A percentile compares a stretch with the other conserved stretches of the same genome.
These are phyloP conservation scores for Colletotrichum spaethianum DNA, from an alignment of 2,329 filamentous ascomycete genomes.

Conservation along the genomic window DNA sequence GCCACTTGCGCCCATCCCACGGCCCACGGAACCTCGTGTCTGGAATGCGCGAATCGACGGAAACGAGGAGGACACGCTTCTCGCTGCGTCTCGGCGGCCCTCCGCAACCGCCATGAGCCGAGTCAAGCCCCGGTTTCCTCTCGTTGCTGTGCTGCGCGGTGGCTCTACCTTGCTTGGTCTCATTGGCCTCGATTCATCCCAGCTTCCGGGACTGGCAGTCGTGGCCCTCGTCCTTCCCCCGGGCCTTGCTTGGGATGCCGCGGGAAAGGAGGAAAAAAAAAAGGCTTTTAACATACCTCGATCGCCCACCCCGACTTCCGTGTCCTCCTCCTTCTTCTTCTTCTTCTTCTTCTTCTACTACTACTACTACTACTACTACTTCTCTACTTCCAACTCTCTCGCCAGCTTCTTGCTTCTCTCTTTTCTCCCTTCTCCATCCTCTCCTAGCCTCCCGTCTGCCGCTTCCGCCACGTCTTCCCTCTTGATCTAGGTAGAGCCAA, in stretches of 20 bases:
- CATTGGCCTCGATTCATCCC: not conserved
- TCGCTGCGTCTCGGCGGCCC: not conserved
- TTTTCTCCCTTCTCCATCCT: not conserved
- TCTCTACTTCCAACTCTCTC: not conserved
- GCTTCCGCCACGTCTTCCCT: not conserved
- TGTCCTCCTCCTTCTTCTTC: not conserved
- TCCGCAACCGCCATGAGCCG: constrained; percentile 32
- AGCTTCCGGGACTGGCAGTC: not conserved
- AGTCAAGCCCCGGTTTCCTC: constrained; percentile 15
- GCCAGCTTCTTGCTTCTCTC: constrained; percentile 1
- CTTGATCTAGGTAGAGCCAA: not conserved
- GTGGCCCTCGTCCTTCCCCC: too few species aligned
- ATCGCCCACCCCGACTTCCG: constrained; percentile 15
- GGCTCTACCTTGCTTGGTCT: not conserved
- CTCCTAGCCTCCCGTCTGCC: not conserved
- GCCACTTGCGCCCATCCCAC: constrained; percentile 1
- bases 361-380: not conserved
- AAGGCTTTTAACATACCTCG: constrained; percentile 22
- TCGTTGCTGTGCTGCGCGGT: not conserved
- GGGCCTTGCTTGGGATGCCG: not conserved
- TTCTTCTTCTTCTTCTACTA: not conserved
- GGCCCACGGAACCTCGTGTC: not conserved
- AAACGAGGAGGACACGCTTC: not conserved
- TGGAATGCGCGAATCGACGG: constrained; percentile 23
- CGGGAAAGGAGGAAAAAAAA: constrained; percentile 7